Conservation (phyloP, 371 early-diverging fungal species). For the Syncephalis plumigaleata region DNA sequence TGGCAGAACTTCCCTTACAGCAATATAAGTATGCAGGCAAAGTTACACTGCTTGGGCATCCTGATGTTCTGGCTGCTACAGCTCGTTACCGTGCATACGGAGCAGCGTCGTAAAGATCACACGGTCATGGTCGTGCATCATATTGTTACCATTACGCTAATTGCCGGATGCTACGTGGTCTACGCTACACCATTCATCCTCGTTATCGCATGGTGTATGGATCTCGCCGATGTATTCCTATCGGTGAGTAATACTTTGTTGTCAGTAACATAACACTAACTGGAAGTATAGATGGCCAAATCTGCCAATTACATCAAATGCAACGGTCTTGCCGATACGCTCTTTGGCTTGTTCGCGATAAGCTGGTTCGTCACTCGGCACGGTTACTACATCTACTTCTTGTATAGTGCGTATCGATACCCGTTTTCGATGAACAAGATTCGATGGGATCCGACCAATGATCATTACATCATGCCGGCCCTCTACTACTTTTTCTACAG, state of each 20-base stretch:
- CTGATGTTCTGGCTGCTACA: slow-evolving; percentile 66
- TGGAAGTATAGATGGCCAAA: too few relatives aligned
- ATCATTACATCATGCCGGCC: too few relatives aligned
- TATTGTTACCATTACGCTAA: slow-evolving; percentile 46
- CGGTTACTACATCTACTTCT: too few relatives aligned
- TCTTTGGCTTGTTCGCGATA: too few relatives aligned
- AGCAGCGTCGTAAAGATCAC: slow-evolving; percentile 66
- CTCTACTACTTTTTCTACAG: too few relatives aligned
- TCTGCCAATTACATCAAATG: too few relatives aligned
- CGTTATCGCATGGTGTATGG: slow-evolving; percentile 61
- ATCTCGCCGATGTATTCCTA: slow-evolving; percentile 63
- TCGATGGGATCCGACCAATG: too few relatives aligned
- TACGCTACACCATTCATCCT: slow-evolving; percentile 65
- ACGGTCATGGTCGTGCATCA: slow-evolving; percentile 63
- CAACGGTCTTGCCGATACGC: too few relatives aligned
- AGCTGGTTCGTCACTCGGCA: too few relatives aligned
- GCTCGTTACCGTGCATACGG: slow-evolving; percentile 48
- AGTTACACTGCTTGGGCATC: slow-evolving; percentile 62
- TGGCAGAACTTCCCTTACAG: slow-evolving; percentile 2
- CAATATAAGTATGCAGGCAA: slow-evolving; percentile 6
- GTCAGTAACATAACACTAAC: too few relatives aligned
- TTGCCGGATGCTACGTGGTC: slow-evolving; percentile 44
- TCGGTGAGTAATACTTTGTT: slow-evolving; percentile 17
- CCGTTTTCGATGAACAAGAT: too few relatives aligned
- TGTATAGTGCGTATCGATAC: too few relatives aligned